Conservation (phyloP, 345 rosid species). For the Eucalyptus leucophloia region DNA sequence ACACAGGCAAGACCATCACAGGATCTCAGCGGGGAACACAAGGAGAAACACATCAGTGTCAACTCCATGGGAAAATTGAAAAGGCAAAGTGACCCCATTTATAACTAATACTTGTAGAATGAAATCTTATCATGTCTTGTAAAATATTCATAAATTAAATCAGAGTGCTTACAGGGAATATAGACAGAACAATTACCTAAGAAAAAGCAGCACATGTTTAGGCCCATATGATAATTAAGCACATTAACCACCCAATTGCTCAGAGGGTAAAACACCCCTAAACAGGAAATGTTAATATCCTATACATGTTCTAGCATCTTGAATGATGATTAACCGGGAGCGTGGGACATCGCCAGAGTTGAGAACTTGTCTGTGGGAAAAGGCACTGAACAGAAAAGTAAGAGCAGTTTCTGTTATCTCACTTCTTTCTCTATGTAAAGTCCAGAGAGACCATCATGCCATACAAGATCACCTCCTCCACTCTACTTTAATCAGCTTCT, state of each 20-base stretch:
- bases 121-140: background rate
- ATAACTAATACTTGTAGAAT: background rate
- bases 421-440: background rate
- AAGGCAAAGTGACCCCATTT: background rate
- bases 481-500: constrained; percentile 46
- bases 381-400: background rate
- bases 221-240: background rate
- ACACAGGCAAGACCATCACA: background rate
- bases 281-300: background rate
- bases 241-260: background rate
- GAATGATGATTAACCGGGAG: background rate
- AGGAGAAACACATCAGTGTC: background rate
- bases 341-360: background rate
- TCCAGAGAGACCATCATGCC: background rate
- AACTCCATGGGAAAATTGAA: background rate
- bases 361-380: background rate
- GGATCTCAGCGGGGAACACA: background rate
- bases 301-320: background rate
- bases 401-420: background rate
- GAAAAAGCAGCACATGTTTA: background rate
- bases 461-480: constrained; percentile 62
- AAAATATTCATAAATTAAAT: background rate
- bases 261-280: background rate
- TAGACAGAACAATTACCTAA: background rate
- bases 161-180: background rate